Evolutionary conservation across 1,284 basidiomycete species (phyloP).

Genomic region (Vanrija sp.): DNA sequence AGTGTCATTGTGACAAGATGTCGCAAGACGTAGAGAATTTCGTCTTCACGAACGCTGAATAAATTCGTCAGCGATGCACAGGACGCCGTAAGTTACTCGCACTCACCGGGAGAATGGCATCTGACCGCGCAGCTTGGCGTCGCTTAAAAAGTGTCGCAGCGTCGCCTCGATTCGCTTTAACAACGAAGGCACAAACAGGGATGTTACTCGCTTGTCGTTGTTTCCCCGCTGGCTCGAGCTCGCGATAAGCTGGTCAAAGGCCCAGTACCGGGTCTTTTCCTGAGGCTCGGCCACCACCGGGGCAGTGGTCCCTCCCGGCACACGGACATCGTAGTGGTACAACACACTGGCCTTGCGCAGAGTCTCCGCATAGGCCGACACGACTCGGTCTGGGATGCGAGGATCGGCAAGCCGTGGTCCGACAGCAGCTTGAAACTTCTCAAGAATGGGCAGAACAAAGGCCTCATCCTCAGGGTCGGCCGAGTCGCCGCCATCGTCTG

Average conservation of each 20-base stretch:
- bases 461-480: conserved; percentile 75
- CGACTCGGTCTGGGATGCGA: conserved; percentile 68
- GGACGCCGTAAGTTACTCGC: conserved; percentile 59
- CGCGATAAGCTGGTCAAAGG: conserved; percentile 76
- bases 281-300: conserved; percentile 56
- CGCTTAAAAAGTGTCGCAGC: conserved; percentile 71
- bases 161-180: conserved; percentile 67
- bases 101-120: conserved; percentile 76
- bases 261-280: conserved; percentile 90
- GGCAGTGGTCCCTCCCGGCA: conserved; percentile 30
- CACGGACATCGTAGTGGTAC: conserved; percentile 50
- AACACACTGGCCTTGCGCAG: conserved; percentile 72
- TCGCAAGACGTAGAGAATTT: conserved; percentile 75
- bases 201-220: neutral
- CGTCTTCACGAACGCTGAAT: conserved; percentile 75
- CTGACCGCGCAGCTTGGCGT: conserved; percentile 72
- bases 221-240: neutral
- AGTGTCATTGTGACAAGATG: conserved; percentile 67
- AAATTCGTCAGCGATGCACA: neutral
- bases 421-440: conserved; percentile 71
- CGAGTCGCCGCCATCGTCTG: conserved; percentile 70
- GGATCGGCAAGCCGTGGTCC: conserved; percentile 67
- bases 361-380: conserved; percentile 65
- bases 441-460: conserved; percentile 79
- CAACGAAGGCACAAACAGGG: conserved; percentile 48